These are phyloP conservation scores for Gynochthodes officinalis DNA, from an alignment of 257 asterid species.

Conservation along the genomic window DNA sequence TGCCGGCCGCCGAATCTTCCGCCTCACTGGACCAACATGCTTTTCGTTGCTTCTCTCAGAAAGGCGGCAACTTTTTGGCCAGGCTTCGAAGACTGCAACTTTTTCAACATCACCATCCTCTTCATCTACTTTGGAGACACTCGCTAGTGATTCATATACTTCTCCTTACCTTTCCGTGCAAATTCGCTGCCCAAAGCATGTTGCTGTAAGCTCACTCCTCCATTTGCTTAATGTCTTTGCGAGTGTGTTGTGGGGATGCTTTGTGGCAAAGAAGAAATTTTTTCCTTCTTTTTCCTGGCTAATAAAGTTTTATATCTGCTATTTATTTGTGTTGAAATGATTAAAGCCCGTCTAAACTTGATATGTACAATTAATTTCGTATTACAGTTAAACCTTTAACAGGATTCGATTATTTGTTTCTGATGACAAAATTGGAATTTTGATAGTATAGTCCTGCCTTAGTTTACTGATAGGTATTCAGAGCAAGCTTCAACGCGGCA, in stretches of 20 bases:
- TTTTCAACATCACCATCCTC: slow-evolving; percentile 31
- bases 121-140: slow-evolving; percentile 22
- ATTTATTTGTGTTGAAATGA: neutral
- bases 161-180: slow-evolving; percentile 76
- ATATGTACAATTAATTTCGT: neutral
- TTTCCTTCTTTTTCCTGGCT: neutral
- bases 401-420: neutral
- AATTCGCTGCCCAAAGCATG: slow-evolving; percentile 56
- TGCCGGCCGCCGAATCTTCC: slow-evolving; percentile 30
- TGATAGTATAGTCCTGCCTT: neutral
- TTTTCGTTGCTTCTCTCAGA: slow-evolving; percentile 16
- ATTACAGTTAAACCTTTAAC: too few relatives aligned
- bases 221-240: neutral
- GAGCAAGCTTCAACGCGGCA: neutral
- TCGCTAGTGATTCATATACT: slow-evolving; percentile 34
- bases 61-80: slow-evolving; percentile 11
- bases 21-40: slow-evolving; percentile 17
- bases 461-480: slow-evolving; percentile 1
- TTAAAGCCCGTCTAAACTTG: neutral
- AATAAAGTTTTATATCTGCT: neutral
- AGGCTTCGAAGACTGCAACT: slow-evolving; percentile 19
- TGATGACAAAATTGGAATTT: neutral
- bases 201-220: slow-evolving; percentile 42
- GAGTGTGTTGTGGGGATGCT: too few relatives aligned
- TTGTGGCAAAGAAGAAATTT: neutral